phyloP scores from a whole-genome alignment of 2,329 filamentous ascomycete genomes.

The Thelonectria blattea region DNA sequence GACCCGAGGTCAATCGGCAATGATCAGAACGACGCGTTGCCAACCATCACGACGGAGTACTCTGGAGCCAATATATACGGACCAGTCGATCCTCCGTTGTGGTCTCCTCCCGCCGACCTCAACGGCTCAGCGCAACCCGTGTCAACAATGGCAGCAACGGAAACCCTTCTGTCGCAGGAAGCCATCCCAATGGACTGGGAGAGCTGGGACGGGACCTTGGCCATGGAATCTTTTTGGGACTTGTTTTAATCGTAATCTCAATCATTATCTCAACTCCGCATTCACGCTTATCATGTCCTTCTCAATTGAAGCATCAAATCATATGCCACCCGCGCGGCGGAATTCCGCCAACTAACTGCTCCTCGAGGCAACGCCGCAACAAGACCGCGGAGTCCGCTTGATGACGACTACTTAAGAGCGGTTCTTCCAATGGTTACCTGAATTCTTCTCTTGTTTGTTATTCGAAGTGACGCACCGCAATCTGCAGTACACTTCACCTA shows the following conservation, averaged over 20 bases:
- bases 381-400: background rate
- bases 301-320: background rate
- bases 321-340: background rate
- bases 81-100: constrained; percentile 18
- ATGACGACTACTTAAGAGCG: background rate
- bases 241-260: constrained; percentile 16
- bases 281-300: background rate
- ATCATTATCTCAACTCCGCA: background rate
- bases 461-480: too few relatives aligned
- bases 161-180: background rate
- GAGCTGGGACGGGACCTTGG: constrained; percentile 23
- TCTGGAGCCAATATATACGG: too few relatives aligned
- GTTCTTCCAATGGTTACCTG: background rate
- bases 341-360: constrained; percentile 17
- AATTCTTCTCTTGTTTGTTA: background rate
- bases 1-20: too few relatives aligned
- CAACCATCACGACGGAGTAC: too few relatives aligned
- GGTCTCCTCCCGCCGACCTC: constrained; percentile 6
- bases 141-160: background rate
- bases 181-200: constrained; percentile 28
- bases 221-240: constrained; percentile 26
- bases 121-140: background rate
- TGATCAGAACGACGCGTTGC: too few relatives aligned
- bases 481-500: too few relatives aligned
- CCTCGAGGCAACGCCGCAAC: background rate